A percentile compares a stretch with the other conserved stretches of the same genome.
Conservation (phyloP, 1,284 basidiomycete genomes). For the Ganoderma meredithae region DNA sequence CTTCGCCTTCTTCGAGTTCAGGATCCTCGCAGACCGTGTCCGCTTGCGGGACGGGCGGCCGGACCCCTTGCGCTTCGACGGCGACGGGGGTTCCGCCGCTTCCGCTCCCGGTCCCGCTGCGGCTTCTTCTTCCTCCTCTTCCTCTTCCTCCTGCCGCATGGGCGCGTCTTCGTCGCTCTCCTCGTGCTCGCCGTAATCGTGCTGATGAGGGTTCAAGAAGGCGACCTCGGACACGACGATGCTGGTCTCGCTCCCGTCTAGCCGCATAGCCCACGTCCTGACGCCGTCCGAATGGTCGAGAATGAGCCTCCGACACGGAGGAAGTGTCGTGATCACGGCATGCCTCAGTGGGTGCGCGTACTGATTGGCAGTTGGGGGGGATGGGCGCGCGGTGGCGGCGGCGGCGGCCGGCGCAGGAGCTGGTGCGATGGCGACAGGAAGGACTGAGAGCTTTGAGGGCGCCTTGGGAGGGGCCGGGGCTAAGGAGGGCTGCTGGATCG, state of each 20-base stretch:
- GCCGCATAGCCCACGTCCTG: constrained; percentile 68
- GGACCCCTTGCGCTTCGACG: constrained; percentile 30
- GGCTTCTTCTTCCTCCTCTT: constrained; percentile 33
- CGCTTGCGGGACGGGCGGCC: constrained; percentile 30
- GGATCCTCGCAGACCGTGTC: constrained; percentile 17
- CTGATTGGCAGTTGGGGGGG: constrained; percentile 45
- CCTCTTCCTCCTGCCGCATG: constrained; percentile 34
- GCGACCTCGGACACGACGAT: constrained; percentile 59
- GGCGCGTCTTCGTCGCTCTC: constrained; percentile 54
- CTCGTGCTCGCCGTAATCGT: constrained; percentile 52
- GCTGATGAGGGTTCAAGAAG: constrained; percentile 44
- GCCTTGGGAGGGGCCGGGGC: constrained; percentile 32
- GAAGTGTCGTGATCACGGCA: constrained; percentile 60
- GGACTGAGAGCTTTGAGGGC: constrained; percentile 18
- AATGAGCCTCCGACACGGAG: constrained; percentile 60
- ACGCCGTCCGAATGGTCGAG: constrained; percentile 71
- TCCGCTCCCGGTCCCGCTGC: background rate
- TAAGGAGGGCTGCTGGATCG: constrained; percentile 40
- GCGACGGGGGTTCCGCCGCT: constrained; percentile 17
- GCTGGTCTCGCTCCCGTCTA: constrained; percentile 59
- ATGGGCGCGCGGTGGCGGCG: constrained; percentile 45
- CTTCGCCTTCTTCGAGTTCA: constrained; percentile 37
- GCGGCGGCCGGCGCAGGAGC: constrained; percentile 20
- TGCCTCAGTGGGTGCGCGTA: constrained; percentile 43
- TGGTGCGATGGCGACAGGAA: constrained; percentile 18